These are phyloP conservation scores for Fusarium coffeatum DNA, from an alignment of 2,329 filamentous ascomycete species.

Conservation along the genomic window DNA sequence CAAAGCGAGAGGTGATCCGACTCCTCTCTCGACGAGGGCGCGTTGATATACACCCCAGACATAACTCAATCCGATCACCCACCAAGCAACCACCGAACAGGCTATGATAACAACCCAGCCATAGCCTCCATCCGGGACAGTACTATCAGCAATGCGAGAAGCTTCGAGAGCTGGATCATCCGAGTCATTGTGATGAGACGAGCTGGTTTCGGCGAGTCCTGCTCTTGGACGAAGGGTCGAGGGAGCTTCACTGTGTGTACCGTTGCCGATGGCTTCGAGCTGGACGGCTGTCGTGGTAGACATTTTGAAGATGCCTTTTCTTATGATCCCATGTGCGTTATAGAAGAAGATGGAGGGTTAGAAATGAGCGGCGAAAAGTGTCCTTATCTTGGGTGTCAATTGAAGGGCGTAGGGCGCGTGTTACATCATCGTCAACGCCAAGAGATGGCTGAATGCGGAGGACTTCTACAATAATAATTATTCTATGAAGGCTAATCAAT, in stretches of 20 bases:
- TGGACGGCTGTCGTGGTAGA: conserved; percentile 32
- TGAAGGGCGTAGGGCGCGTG: conserved; percentile 19
- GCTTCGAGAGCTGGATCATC: conserved; percentile 40
- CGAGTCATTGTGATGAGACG: accelerated
- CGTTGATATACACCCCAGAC: conserved; percentile 71
- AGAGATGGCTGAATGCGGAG: background rate
- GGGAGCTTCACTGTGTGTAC: background rate
- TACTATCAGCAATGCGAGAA: conserved; percentile 37
- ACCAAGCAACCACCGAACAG: conserved; percentile 52
- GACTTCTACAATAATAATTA: background rate
- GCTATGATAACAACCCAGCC: conserved; percentile 46
- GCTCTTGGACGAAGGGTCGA: conserved; percentile 24
- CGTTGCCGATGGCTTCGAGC: conserved; percentile 25
- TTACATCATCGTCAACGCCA: conserved; percentile 13
- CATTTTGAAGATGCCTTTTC: conserved; percentile 2
- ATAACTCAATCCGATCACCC: conserved; percentile 67
- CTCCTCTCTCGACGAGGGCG: conserved; percentile 61
- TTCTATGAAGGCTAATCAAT: background rate
- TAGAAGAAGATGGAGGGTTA: accelerated
- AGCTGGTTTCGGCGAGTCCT: background rate
- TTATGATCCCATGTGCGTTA: background rate
- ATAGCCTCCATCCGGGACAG: conserved; percentile 46
- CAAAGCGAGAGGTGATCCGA: conserved; percentile 62
- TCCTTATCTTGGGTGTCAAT: conserved; percentile 14
- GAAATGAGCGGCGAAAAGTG: background rate